Evolutionary conservation across 345 rosid genomes (phyloP).

Genomic region (Populus simonii): DNA sequence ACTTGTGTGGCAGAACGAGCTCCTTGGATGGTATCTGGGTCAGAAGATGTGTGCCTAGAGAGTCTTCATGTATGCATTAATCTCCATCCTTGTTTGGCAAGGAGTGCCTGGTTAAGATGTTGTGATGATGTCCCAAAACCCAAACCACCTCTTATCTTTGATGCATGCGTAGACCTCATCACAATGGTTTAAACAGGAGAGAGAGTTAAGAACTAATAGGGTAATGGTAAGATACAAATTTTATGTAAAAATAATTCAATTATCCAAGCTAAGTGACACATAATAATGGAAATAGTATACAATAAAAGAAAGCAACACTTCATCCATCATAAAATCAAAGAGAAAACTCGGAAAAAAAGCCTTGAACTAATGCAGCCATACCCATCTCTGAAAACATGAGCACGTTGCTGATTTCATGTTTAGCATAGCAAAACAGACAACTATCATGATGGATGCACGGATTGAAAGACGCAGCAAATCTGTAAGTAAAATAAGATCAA

Average conservation of each 20-base stretch:
- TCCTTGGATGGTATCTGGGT: not conserved
- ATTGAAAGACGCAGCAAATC: not conserved
- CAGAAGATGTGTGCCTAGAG: not conserved
- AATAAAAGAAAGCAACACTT: not conserved
- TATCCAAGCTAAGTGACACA: not conserved
- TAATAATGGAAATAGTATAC: not conserved
- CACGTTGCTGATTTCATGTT: not conserved
- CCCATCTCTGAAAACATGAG: not conserved
- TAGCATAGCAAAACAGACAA: not conserved
- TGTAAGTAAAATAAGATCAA: not conserved
- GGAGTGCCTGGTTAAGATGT: not conserved
- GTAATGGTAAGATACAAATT: not conserved
- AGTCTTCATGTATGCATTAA: not conserved
- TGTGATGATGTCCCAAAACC: not conserved
- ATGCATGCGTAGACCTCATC: not conserved
- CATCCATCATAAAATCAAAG: not conserved
- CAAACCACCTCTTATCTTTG: not conserved
- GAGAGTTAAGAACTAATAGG: not conserved
- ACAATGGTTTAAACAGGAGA: not conserved
- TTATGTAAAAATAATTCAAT: not conserved
- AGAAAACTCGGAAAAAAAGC: not conserved
- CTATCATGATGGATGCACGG: not conserved
- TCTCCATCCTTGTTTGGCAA: not conserved
- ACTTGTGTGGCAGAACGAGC: not conserved
- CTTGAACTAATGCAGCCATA: not conserved